A percentile compares a stretch with the other conserved stretches of the same genome.
Evolutionary conservation across 2,329 filamentous ascomycete species (phyloP).

Genomic region (Scortechinia acanthostroma): DNA sequence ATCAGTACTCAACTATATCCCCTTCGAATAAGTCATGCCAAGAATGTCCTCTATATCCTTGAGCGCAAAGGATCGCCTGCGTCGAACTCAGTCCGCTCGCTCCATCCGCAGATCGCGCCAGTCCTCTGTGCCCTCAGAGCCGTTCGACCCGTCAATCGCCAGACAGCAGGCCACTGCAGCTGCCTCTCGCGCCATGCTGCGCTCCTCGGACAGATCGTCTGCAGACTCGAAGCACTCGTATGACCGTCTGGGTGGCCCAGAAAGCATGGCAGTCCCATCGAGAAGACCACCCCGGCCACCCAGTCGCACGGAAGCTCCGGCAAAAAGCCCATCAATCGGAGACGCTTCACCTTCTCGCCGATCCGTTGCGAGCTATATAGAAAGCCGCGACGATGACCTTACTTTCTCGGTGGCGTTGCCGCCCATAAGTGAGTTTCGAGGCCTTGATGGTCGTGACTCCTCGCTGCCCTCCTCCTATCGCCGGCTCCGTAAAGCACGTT

Average conservation of each 20-base stretch:
- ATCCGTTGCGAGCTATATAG: neutral
- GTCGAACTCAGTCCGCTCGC: constrained; percentile 25
- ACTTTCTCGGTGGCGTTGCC: constrained; percentile 10
- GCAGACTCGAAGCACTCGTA: constrained; percentile 15
- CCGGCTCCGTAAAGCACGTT: constrained; percentile 32
- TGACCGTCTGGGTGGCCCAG: constrained; percentile 14
- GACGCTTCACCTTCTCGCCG: neutral
- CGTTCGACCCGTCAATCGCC: constrained; percentile 16
- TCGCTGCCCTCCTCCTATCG: constrained; percentile 34
- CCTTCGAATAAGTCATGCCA: no score
- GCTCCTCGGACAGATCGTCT: constrained; percentile 17
- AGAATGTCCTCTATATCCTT: constrained; percentile 8
- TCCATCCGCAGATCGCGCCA: constrained; percentile 20
- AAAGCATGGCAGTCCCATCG: constrained; percentile 11
- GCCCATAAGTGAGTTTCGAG: constrained; percentile 18
- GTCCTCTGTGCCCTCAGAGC: constrained; percentile 11
- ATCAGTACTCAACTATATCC: no score
- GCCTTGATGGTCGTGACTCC: constrained; percentile 21
- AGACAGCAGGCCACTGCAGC: constrained; percentile 26
- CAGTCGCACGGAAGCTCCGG: neutral
- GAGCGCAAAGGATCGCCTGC: constrained; percentile 17
- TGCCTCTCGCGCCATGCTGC: constrained; percentile 28
- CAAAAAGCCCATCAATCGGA: neutral
- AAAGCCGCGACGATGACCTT: constrained; percentile 3
- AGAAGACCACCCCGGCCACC: constrained; percentile 3